Evolutionary conservation across 371 early-diverging fungal species (phyloP).

Genomic region (Mortierella sp.): DNA sequence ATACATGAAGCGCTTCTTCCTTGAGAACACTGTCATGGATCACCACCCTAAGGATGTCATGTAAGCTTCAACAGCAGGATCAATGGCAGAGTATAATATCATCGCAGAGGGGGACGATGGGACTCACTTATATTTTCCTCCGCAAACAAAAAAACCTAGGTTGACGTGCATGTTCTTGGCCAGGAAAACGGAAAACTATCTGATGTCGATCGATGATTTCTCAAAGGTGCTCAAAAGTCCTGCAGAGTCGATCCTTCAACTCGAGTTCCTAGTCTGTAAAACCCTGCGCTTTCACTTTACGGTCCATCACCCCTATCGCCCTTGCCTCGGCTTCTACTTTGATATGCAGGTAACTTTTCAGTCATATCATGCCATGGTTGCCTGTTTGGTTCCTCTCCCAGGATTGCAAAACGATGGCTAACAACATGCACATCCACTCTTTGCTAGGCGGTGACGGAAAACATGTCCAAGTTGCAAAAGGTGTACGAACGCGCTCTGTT

Average conservation of each 20-base stretch:
- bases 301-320: conserved; percentile 87
- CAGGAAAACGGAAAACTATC: conserved; percentile 86
- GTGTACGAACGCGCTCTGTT: conserved; percentile 71
- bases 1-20: conserved; percentile 93
- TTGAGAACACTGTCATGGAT: conserved; percentile 90
- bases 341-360: conserved; percentile 76
- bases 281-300: conserved; percentile 88
- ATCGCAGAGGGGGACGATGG: too few species aligned
- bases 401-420: neutral
- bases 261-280: conserved; percentile 86
- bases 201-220: conserved; percentile 85
- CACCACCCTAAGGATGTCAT: conserved; percentile 89
- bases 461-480: conserved; percentile 65
- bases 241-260: conserved; percentile 60
- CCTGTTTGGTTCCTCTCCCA: neutral
- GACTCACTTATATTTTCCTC: neutral
- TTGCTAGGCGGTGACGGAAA: conserved; percentile 61
- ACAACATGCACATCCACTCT: neutral
- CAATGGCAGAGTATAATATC: neutral
- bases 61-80: conserved; percentile 56
- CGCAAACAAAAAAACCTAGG: conserved; percentile 47
- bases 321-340: conserved; percentile 87
- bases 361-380: neutral
- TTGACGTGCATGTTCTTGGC: conserved; percentile 90
- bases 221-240: conserved; percentile 49